Base-by-base conservation (phyloP, 192 early-diverging fungal genomes). In the Cetraspora pellucida region DNA sequence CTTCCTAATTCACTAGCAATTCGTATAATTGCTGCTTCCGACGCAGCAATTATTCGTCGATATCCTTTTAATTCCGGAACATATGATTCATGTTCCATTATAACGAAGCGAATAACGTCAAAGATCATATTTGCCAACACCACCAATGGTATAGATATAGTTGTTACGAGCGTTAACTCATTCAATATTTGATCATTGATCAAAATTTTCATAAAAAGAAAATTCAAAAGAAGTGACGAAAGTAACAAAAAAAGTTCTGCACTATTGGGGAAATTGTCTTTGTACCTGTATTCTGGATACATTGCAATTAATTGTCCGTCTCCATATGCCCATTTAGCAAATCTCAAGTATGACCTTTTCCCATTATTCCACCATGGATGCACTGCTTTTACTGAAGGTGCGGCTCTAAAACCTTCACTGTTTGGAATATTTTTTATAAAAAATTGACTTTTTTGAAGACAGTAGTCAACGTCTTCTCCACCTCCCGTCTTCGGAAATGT, bases 311-410 rank as follows among this genome's bases (percentile, higher is more conserved):
- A 61, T 10, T 25, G 13, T 13, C 72, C 72, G 45, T 74, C 72
- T 28, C 72, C 72, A 17, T 9, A 28, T 1, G 72, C 72, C 58
- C 72, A 74, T 16, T 7, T 31, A 25, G 3, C 31, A 19, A 74
- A 74, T 55, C 72, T 21, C 1, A 2, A 6, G 14, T 25, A 31
- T 16, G 4, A 5, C 19, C 50, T 57, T 0, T 27, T 30, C 1
- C 72, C 57, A 58, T 74, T 63, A 19, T 74, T 74, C 58, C 72
- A 74, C 72, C 72, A 74, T n/a, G 72, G 72, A 63, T 74, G 72
- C 5, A 28, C 30, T 5, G 17, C 54, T 1, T 27, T n/a, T 21
- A 64, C 57, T 8, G 66, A 21, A 66, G 72, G 72, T 6, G 58
- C 72, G 7, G 55, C 72, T 61, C 10, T 10, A 2, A 64, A 64